phyloP scores from a whole-genome alignment of 345 rosid genomes.

The Erucastrum elatum region DNA sequence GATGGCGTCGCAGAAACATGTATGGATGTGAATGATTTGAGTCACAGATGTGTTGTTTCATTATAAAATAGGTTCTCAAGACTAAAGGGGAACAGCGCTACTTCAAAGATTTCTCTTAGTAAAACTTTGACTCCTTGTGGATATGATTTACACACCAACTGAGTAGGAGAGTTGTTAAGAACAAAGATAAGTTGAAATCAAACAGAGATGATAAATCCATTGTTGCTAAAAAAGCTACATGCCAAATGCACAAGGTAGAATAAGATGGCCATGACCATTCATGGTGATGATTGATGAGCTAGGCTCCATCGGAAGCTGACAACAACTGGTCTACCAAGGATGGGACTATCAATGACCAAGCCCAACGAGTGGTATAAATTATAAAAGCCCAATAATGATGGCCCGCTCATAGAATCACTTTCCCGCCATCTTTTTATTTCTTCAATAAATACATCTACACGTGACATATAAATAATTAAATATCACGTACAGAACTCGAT shows the following conservation, averaged over 20 bases:
- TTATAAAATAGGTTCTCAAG: too few species aligned
- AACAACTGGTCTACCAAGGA: too few species aligned
- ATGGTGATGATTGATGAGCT: too few species aligned
- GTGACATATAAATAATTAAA: constrained; percentile 17
- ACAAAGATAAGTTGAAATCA: neutral
- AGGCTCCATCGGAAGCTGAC: too few species aligned
- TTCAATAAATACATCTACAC: constrained; percentile 3
- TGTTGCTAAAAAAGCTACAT: too few species aligned
- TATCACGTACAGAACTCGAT: constrained; percentile 10
- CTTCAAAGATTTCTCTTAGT: too few species aligned
- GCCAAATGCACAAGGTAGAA: neutral
- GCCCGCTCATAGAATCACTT: neutral
- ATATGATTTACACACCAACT: neutral
- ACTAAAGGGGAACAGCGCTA: too few species aligned
- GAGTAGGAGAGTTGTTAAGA: neutral
- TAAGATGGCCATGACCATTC: too few species aligned
- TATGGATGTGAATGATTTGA: neutral
- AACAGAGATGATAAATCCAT: neutral
- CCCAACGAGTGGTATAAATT: neutral
- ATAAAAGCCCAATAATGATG: neutral
- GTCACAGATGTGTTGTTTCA: too few species aligned
- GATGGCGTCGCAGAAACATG: neutral
- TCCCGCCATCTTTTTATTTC: neutral
- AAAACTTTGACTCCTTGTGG: neutral
- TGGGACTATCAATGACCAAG: too few species aligned